A percentile compares a stretch with the other conserved stretches of the same genome.
Conservation (phyloP, 2,329 filamentous ascomycete genomes). For the Endocalyx cinctus region DNA sequence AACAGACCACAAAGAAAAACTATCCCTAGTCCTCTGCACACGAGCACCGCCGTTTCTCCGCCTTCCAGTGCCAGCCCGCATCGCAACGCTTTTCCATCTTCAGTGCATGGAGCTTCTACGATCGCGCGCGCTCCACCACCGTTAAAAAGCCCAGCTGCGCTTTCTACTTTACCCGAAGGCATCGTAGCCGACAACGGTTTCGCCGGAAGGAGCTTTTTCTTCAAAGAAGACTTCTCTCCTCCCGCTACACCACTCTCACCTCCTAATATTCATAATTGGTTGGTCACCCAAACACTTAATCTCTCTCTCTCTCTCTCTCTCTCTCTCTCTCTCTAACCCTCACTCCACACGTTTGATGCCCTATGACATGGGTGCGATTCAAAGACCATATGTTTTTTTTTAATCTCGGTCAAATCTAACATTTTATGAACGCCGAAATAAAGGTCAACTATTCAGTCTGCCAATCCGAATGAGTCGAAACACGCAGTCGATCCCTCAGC, state of each 20-base stretch:
- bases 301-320: too few relatives aligned
- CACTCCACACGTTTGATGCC: too few relatives aligned
- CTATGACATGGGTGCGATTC: too few relatives aligned
- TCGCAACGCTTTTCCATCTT: constrained; percentile 30
- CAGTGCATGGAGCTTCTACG: constrained; percentile 20
- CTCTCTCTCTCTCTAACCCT: constrained; percentile 2
- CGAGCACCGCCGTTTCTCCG: constrained; percentile 37
- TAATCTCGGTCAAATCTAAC: constrained; percentile 22
- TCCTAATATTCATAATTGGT: too few relatives aligned
- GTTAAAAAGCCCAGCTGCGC: constrained; percentile 5
- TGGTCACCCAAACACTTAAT: too few relatives aligned
- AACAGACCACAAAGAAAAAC: constrained; percentile 44
- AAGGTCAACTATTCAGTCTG: too few relatives aligned
- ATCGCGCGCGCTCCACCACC: constrained; percentile 12
- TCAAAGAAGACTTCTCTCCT: constrained; percentile 15
- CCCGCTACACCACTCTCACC: constrained; percentile 16
- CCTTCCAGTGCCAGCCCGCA: constrained; percentile 38
- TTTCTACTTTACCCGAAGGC: constrained; percentile 7
- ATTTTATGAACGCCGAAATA: too few relatives aligned
- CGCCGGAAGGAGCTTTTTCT: constrained; percentile 7
- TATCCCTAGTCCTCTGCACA: constrained; percentile 46
- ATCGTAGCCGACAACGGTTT: constrained; percentile 6
- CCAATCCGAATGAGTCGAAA: constrained; percentile 46
- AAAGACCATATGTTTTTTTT: constrained; percentile 3
- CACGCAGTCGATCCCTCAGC: constrained; percentile 39